phyloP scores from a whole-genome alignment of 164 flowering plant species.

The Macadamia tetraphylla region DNA sequence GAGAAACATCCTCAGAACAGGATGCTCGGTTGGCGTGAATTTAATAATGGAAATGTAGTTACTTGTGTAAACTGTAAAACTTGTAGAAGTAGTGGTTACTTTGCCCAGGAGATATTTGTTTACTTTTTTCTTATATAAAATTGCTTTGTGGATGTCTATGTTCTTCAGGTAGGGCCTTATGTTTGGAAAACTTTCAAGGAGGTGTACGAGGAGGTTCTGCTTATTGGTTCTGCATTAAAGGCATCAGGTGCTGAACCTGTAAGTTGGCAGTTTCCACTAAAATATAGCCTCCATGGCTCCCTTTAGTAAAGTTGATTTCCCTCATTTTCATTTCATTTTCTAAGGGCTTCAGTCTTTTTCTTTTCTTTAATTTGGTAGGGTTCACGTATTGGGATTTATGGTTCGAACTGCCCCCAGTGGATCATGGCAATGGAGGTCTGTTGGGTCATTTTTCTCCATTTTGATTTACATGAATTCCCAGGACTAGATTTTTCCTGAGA shows the following conservation, averaged over 20 bases:
- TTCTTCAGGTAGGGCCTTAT: conserved; percentile 65
- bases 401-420: conserved; percentile 94
- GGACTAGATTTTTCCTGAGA: background rate
- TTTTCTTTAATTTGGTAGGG: conserved; percentile 41
- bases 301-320: no score
- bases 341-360: background rate
- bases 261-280: conserved; percentile 20
- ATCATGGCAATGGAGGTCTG: conserved; percentile 91
- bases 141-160: background rate
- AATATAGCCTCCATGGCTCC: background rate
- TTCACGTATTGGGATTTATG: conserved; percentile 76
- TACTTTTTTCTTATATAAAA: background rate
- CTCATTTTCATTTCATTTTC: no score
- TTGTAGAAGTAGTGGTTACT: background rate
- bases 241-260: conserved; percentile 81
- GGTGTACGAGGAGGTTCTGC: conserved; percentile 71
- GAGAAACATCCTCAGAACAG: conserved; percentile 53
- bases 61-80: background rate
- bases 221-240: conserved; percentile 70
- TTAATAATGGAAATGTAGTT: conserved; percentile 60
- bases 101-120: background rate
- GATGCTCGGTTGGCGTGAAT: conserved; percentile 91
- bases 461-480: background rate
- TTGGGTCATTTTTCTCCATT: background rate
- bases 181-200: conserved; percentile 85